Conservation (phyloP, 345 rosid genomes). For the Eucalyptus microcorys region DNA sequence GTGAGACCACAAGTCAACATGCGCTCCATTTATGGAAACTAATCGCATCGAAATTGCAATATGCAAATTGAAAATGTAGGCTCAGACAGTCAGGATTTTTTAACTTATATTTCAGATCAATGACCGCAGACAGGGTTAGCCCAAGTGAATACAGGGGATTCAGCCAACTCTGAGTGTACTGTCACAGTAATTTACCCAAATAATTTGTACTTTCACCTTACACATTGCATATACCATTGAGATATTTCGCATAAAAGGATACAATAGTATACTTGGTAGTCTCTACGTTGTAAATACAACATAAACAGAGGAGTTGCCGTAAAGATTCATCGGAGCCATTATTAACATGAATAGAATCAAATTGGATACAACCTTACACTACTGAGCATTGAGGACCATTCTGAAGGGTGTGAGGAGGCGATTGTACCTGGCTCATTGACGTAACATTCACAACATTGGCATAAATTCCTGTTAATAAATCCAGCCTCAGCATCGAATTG, state of each 20-base stretch:
- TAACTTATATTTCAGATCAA: too few relatives aligned
- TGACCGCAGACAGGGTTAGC: neutral
- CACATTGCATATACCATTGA: neutral
- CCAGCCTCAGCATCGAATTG: neutral
- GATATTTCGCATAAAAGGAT: neutral
- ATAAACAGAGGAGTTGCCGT: neutral
- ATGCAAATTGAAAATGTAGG: too few relatives aligned
- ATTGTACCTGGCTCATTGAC: neutral
- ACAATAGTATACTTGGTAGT: neutral
- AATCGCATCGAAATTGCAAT: too few relatives aligned
- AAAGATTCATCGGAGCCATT: neutral
- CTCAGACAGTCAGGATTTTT: too few relatives aligned
- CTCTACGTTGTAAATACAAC: neutral
- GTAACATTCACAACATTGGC: neutral
- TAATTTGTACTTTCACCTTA: neutral
- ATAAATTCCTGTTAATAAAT: neutral
- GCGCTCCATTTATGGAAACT: too few relatives aligned
- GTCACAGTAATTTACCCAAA: neutral
- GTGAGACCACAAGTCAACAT: neutral
- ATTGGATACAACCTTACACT: neutral
- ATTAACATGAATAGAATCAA: neutral
- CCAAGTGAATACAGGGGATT: neutral
- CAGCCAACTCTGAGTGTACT: neutral
- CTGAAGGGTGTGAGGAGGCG: neutral
- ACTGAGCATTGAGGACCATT: neutral